phyloP scores from a whole-genome alignment of 2,329 filamentous ascomycete species.

The Cladophialophora bantiana region DNA sequence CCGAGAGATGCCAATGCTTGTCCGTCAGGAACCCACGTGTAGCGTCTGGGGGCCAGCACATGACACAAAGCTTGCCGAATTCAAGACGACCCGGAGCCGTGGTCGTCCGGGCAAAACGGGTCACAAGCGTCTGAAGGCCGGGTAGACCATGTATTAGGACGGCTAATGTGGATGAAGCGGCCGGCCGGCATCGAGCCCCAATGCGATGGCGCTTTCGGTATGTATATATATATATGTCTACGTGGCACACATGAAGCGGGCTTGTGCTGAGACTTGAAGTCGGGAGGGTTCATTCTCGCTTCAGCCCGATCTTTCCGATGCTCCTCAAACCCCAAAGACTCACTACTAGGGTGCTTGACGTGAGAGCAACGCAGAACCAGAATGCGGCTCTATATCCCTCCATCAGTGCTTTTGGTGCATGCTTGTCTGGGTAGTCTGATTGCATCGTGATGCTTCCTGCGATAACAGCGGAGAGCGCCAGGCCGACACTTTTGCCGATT shows the following conservation, averaged over 20 bases:
- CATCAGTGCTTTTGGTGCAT: constrained; percentile 51
- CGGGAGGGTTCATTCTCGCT: constrained; percentile 42
- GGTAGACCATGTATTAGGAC: background rate
- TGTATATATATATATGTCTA: background rate
- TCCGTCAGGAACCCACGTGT: constrained; percentile 13
- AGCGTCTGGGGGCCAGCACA: background rate
- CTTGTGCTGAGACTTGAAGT: background rate
- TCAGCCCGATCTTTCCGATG: constrained; percentile 59
- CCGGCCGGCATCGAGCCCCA: background rate
- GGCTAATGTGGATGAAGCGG: background rate
- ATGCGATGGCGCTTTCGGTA: background rate
- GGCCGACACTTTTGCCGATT: constrained; percentile 62
- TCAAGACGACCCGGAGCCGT: background rate
- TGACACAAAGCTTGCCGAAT: background rate
- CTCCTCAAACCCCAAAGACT: constrained; percentile 52
- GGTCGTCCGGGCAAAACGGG: background rate
- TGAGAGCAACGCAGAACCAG: constrained; percentile 60
- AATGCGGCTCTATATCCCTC: constrained; percentile 61
- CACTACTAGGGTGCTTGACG: constrained; percentile 47
- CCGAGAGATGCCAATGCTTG: constrained; percentile 20
- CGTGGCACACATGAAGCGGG: background rate
- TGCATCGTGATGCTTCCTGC: constrained; percentile 49
- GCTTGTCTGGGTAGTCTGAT: constrained; percentile 39
- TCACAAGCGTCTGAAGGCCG: background rate
- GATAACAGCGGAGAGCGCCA: constrained; percentile 61